phyloP scores from a whole-genome alignment of 768 basidiomycete species.

The Termitomyces sp. region DNA sequence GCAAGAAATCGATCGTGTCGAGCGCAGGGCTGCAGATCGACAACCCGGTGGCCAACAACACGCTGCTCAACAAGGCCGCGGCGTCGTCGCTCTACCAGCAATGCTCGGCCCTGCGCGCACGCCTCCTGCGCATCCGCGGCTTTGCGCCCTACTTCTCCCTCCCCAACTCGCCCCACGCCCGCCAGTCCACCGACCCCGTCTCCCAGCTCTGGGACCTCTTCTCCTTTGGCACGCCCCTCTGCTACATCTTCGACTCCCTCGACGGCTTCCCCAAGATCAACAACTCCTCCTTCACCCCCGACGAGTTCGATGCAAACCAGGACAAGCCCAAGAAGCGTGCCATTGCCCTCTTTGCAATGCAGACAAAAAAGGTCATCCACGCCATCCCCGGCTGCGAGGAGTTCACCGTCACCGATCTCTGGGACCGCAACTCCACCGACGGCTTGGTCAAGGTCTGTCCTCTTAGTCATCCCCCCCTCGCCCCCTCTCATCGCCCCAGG shows the following conservation, averaged over 20 bases:
- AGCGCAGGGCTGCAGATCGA: constrained; percentile 59
- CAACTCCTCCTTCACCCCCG: constrained; percentile 62
- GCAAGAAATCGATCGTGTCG: constrained; percentile 77
- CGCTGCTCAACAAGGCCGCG: constrained; percentile 88
- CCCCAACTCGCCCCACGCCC: constrained; percentile 49
- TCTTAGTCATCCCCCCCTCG: neutral
- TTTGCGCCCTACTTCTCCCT: constrained; percentile 68
- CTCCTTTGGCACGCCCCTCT: constrained; percentile 87
- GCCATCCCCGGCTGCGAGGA: constrained; percentile 67
- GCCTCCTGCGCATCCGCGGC: constrained; percentile 72
- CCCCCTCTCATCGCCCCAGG: constrained; percentile 36
- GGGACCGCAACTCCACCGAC: constrained; percentile 86
- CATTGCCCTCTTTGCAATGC: constrained; percentile 89
- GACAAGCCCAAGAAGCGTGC: constrained; percentile 88
- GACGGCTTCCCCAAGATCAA: constrained; percentile 54
- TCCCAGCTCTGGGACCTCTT: constrained; percentile 93
- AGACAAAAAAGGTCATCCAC: constrained; percentile 54
- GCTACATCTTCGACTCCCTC: constrained; percentile 94
- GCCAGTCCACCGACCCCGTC: constrained; percentile 87
- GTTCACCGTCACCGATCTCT: constrained; percentile 90
- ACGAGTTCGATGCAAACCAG: constrained; percentile 58
- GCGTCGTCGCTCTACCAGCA: constrained; percentile 90
- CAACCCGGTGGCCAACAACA: constrained; percentile 71
- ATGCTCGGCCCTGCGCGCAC: constrained; percentile 72
- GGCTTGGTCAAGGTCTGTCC: constrained; percentile 85